A percentile compares a stretch with the other conserved stretches of the same genome.
phyloP scores from a whole-genome alignment of 2,329 filamentous ascomycete species.

The Metarhizium guizhouense region DNA sequence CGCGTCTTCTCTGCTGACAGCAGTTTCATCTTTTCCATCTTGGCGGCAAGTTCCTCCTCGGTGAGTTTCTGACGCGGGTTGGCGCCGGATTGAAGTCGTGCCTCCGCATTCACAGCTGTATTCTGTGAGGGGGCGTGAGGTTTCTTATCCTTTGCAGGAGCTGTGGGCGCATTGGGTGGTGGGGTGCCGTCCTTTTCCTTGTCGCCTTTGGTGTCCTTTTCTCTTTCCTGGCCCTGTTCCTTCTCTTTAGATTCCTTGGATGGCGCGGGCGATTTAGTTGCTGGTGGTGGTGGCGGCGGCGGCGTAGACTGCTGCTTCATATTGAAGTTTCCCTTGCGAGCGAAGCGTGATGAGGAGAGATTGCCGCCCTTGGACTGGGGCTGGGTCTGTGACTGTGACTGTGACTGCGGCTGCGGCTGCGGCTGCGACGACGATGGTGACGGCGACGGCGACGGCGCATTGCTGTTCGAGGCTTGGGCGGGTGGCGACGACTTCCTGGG shows the following conservation, averaged over 20 bases:
- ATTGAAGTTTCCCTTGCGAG: constrained; percentile 9
- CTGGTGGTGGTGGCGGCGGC: constrained; percentile 6
- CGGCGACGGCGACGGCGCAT: background rate
- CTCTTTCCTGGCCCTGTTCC: background rate
- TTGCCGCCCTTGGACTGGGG: constrained; percentile 4
- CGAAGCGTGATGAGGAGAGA: constrained; percentile 9
- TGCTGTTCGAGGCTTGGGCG: background rate
- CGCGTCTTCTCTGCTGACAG: constrained; percentile 48
- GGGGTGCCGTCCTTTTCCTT: constrained; percentile 10
- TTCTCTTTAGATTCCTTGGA: background rate
- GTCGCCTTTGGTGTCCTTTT: background rate
- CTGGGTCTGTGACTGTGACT: constrained; percentile 9
- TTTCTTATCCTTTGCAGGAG: constrained; percentile 14
- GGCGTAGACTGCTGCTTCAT: constrained; percentile 6
- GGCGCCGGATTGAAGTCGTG: constrained; percentile 43
- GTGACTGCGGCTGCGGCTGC: constrained; percentile 8
- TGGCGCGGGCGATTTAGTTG: background rate
- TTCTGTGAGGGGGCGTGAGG: constrained; percentile 12
- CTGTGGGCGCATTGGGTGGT: constrained; percentile 22
- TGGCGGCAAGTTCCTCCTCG: constrained; percentile 46
- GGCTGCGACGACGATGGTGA: background rate
- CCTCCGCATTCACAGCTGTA: constrained; percentile 26
- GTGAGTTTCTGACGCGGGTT: constrained; percentile 54
- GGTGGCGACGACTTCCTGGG: constrained; percentile 4
- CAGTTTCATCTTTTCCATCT: constrained; percentile 54